A percentile compares a stretch with the other conserved stretches of the same genome.
These are phyloP conservation scores for Plasmopara muralis DNA, from an alignment of 352 stramenopile species.

Conservation along the genomic window DNA sequence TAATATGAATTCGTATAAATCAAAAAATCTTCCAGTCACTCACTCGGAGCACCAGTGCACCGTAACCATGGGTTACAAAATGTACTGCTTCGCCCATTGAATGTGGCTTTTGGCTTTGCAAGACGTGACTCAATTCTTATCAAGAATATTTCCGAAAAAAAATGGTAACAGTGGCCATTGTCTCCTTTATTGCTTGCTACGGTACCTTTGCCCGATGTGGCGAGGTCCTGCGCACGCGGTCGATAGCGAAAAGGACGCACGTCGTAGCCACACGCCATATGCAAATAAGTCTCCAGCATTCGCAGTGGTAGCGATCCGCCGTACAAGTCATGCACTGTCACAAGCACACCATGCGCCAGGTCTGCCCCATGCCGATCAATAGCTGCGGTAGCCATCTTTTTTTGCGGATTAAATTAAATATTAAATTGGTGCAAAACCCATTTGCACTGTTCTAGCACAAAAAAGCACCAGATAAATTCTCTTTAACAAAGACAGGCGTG, in stretches of 20 bases:
- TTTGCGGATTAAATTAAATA: neutral
- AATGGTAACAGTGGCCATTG: slow-evolving; percentile 1
- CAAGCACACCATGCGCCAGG: slow-evolving; percentile 44
- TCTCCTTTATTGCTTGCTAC: neutral
- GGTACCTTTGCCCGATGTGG: slow-evolving; percentile 36
- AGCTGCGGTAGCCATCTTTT: slow-evolving; percentile 35
- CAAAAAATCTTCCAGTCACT: slow-evolving; percentile 2
- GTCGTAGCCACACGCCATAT: slow-evolving; percentile 26
- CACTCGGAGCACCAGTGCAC: slow-evolving; percentile 56
- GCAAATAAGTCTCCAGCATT: slow-evolving; percentile 45
- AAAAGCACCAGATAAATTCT: too few species aligned
- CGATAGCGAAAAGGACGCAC: slow-evolving; percentile 47
- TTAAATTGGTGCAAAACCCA: too few species aligned
- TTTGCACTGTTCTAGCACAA: too few species aligned
- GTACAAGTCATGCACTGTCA: slow-evolving; percentile 67
- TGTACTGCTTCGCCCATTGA: slow-evolving; percentile 45
- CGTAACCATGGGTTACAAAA: slow-evolving; percentile 73
- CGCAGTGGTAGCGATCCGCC: slow-evolving; percentile 33
- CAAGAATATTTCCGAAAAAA: too few species aligned
- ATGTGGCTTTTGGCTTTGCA: slow-evolving; percentile 58
- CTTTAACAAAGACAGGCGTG: too few species aligned
- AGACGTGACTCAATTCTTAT: slow-evolving; percentile 38
- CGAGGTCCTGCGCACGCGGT: slow-evolving; percentile 32
- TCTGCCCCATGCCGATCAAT: slow-evolving; percentile 37
- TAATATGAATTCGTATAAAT: neutral